Evolutionary conservation across 1,139 yeast genomes (phyloP).

Genomic region (Arxiozyma heterogenica): DNA sequence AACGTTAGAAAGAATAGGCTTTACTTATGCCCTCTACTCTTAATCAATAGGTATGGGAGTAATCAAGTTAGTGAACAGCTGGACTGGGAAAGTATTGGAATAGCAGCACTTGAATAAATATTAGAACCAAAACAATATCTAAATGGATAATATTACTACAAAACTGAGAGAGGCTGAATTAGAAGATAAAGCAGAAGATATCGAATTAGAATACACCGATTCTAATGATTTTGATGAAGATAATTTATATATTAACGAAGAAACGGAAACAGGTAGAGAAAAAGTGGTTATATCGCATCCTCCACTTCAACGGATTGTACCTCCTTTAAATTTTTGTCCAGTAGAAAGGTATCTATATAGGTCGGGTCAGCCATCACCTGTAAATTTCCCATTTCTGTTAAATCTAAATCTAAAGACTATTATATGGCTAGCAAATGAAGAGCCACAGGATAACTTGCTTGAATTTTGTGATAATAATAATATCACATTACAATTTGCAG

Average conservation of each 20-base stretch:
- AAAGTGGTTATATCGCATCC: constrained; percentile 29
- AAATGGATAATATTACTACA: constrained; percentile 3
- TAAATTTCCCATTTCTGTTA: constrained; percentile 75
- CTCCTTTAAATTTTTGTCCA: constrained; percentile 91
- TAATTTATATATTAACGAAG: constrained; percentile 25
- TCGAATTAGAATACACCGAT: constrained; percentile 7
- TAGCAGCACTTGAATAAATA: background rate
- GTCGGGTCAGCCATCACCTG: constrained; percentile 94
- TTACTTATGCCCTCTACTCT: background rate
- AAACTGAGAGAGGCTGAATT: constrained; percentile 5
- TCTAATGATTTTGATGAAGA: constrained; percentile 26
- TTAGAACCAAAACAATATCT: background rate
- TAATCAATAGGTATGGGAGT: background rate
- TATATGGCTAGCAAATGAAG: constrained; percentile 92
- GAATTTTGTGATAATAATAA: constrained; percentile 69
- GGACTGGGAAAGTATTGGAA: background rate
- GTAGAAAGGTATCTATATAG: constrained; percentile 81
- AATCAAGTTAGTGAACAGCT: background rate
- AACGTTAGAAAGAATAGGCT: background rate
- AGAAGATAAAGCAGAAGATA: constrained; percentile 6
- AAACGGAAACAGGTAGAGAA: constrained; percentile 26
- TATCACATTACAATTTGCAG: constrained; percentile 53
- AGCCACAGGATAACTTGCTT: constrained; percentile 79
- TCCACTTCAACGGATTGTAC: constrained; percentile 64
- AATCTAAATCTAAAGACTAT: constrained; percentile 70